Evolutionary conservation across 768 basidiomycete species (phyloP).

Genomic region (Mycena maculata): DNA sequence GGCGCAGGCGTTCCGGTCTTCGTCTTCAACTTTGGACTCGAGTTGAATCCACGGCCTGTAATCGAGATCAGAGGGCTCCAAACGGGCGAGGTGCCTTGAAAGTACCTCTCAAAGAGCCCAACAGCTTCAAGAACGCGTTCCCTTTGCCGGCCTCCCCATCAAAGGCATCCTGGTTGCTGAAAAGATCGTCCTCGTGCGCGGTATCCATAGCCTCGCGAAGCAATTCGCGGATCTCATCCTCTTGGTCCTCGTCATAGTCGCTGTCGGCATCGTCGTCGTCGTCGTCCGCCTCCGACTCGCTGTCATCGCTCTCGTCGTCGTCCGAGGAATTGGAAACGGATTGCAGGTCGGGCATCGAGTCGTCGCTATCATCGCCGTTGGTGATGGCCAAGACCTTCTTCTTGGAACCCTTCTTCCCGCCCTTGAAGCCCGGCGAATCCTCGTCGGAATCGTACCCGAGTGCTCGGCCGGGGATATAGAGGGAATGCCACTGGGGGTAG

Average conservation of each 20-base stretch:
- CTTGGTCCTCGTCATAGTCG: slow-evolving; percentile 64
- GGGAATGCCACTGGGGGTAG: slow-evolving; percentile 71
- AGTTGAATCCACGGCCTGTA: slow-evolving; percentile 44
- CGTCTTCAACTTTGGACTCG: slow-evolving; percentile 58
- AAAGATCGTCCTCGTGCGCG: slow-evolving; percentile 69
- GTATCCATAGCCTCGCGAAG: slow-evolving; percentile 80
- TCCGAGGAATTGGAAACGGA: slow-evolving; percentile 73
- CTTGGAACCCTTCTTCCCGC: slow-evolving; percentile 40
- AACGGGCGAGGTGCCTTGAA: too few relatives aligned
- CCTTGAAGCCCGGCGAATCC: slow-evolving; percentile 37
- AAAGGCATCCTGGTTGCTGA: slow-evolving; percentile 58
- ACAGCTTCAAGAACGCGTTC: slow-evolving; percentile 83
- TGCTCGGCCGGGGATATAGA: slow-evolving; percentile 44
- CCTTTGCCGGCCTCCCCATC: slow-evolving; percentile 63
- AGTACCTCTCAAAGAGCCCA: slow-evolving; percentile 84
- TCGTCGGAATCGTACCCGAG: slow-evolving; percentile 39
- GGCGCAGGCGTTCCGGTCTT: slow-evolving; percentile 44
- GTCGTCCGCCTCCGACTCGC: slow-evolving; percentile 53
- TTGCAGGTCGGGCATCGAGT: slow-evolving; percentile 76
- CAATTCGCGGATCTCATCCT: slow-evolving; percentile 71
- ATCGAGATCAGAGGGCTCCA: neutral
- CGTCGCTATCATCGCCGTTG: slow-evolving; percentile 58
- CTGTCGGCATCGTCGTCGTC: slow-evolving; percentile 51
- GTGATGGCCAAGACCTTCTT: slow-evolving; percentile 63
- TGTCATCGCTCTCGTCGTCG: slow-evolving; percentile 46